Conservation (phyloP, 1,284 basidiomycete genomes). For the Mycena citricolor region DNA sequence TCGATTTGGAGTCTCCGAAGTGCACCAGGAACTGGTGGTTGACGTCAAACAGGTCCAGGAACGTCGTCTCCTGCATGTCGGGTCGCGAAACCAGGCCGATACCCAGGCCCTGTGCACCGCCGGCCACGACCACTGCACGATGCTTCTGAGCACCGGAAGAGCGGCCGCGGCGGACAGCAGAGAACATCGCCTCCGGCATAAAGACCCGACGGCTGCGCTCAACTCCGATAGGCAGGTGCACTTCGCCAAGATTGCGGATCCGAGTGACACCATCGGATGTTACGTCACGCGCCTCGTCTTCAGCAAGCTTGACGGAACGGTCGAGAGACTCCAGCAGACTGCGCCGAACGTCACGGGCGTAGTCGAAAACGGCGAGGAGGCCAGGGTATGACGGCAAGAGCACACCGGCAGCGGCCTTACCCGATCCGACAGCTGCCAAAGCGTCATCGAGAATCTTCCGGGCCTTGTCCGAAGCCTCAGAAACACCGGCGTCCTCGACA, state of each 20-base stretch:
- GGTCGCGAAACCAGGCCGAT: constrained; percentile 70
- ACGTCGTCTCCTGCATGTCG: constrained; percentile 71
- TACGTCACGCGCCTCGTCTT: constrained; percentile 78
- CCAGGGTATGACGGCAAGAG: constrained; percentile 87
- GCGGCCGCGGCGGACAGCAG: constrained; percentile 47
- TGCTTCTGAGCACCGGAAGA: constrained; percentile 45
- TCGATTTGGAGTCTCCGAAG: constrained; percentile 50
- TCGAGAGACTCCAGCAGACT: constrained; percentile 84
- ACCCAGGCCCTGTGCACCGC: constrained; percentile 70
- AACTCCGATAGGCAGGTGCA: constrained; percentile 80
- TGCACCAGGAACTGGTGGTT: constrained; percentile 75
- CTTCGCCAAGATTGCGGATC: constrained; percentile 73
- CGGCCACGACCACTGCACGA: constrained; percentile 60
- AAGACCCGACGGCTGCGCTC: constrained; percentile 83
- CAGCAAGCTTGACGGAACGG: constrained; percentile 76
- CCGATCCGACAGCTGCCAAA: constrained; percentile 76
- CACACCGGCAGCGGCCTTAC: constrained; percentile 59
- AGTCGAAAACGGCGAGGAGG: constrained; percentile 85
- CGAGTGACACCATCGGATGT: constrained; percentile 72
- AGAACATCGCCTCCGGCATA: constrained; percentile 97
- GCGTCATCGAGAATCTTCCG: constrained; percentile 68
- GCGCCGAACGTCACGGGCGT: constrained; percentile 81
- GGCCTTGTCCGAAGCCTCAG: constrained; percentile 53
- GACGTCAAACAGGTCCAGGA: constrained; percentile 88
- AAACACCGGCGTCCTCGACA: constrained; percentile 79